Base-by-base conservation (phyloP, 176 grass and related monocot genomes). In the Lolium multiflorum region DNA sequence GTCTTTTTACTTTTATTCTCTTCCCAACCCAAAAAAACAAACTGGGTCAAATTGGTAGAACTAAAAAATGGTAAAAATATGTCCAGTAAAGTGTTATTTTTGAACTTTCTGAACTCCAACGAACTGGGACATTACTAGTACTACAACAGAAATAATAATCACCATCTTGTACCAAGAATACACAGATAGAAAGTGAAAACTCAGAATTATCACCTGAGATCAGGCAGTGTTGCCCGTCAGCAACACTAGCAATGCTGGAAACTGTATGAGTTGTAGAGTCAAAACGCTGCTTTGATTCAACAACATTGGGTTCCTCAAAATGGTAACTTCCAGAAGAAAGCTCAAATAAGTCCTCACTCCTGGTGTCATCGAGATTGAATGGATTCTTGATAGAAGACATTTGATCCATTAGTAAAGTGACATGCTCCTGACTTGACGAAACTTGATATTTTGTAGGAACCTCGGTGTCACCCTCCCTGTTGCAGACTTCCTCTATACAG, bases 341-440 rank as follows among this genome's bases (percentile, higher is more conserved):
- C 83, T 90, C 91, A 93, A 90, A 90, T 78, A 88, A 85, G 39
- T 84, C 88, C 25, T 93, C 78, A 9, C 78, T 90, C 68, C 59
- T 88, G n/a, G 44, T 50, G 63, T 90, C 78, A 62, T 93, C 78
- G 35, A 81, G 13, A 70, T 49, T 79, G 77, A 88, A 83, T 71
- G 88, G 68, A 76, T 90, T 93, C 56, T 85, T 88, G 67, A 5
- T 22, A 46, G 44, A 84, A 72, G 63, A 54, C 22, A 16, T 58
- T 79, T 84, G 39, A 81, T 43, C 80, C 69, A 68, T 72, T 84
- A 76, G 63, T 72, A 56, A 84, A 7, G 54, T 6, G 25, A 9
- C 41, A 57, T 74, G 69, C 71, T 75, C 85, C 80, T 77, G 87
- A 64, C 80, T 62, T 26, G 11, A 8, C 52, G 55, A 81, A 76